Evolutionary conservation across 2,329 filamentous ascomycete genomes (phyloP).

Genomic region (Paecilomyces niveus): DNA sequence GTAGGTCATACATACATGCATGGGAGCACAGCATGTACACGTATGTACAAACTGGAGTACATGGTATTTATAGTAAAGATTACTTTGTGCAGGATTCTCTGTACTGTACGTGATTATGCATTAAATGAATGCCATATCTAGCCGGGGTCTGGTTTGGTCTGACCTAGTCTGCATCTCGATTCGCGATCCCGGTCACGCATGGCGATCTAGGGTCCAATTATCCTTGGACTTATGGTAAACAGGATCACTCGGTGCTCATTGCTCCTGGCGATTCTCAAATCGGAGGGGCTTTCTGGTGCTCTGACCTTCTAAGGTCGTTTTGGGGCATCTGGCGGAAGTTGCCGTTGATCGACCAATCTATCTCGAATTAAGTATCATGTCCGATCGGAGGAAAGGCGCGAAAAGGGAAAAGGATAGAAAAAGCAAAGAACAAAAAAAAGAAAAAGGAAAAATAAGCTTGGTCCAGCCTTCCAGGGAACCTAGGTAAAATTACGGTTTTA

Average conservation of each 20-base stretch:
- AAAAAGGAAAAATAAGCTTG: not conserved
- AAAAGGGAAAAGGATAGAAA: not conserved
- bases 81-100: not conserved
- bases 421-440: not conserved
- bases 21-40: not conserved
- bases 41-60: not conserved
- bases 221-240: too few species aligned
- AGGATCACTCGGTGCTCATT: too few species aligned
- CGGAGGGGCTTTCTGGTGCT: too few species aligned
- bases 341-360: not conserved
- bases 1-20: not conserved
- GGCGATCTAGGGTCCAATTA: too few species aligned
- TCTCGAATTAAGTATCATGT: not conserved
- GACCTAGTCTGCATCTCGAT: too few species aligned
- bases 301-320: too few species aligned
- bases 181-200: too few species aligned
- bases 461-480: not conserved
- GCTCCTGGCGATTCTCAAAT: too few species aligned
- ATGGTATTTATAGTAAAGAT: not conserved
- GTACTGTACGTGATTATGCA: not conserved
- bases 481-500: not conserved
- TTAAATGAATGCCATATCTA: too few species aligned
- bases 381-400: not conserved
- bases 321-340: not conserved
- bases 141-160: too few species aligned